Conservation (phyloP, 169 alveolate species). For the Babesia bovis region DNA sequence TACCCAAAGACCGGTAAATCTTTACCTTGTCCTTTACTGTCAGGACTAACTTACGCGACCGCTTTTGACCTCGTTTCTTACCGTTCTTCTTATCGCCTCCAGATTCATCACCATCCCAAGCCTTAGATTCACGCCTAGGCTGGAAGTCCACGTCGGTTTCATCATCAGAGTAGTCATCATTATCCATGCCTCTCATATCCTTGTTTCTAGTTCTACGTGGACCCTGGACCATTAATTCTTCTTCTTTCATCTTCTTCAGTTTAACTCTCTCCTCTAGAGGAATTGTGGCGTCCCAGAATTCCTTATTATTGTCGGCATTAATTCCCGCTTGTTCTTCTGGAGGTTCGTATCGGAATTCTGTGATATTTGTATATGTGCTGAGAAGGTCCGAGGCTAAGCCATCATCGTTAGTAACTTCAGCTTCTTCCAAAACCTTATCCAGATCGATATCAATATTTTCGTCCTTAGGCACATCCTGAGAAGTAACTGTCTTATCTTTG, state of each 20-base stretch:
- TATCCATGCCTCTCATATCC: conserved; percentile 60
- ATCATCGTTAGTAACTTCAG: conserved; percentile 80
- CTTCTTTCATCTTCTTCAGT: conserved; percentile 77
- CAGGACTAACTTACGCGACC: conserved; percentile 69
- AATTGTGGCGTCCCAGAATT: conserved; percentile 86
- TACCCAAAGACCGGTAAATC: conserved; percentile 77
- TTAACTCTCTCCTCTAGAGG: conserved; percentile 87
- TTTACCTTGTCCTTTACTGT: conserved; percentile 78
- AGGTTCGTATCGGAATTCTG: conserved; percentile 89
- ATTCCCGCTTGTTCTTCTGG: conserved; percentile 75
- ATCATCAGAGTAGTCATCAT: conserved; percentile 65
- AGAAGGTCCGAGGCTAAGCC: conserved; percentile 86
- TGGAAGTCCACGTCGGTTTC: conserved; percentile 69
- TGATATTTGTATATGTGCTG: conserved; percentile 85
- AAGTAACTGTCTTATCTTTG: conserved; percentile 43
- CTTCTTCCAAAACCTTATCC: conserved; percentile 87
- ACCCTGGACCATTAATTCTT: conserved; percentile 82
- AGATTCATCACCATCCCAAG: conserved; percentile 9
- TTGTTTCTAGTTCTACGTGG: conserved; percentile 85
- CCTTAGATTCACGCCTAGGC: conserved; percentile 34
- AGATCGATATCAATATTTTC: conserved; percentile 82
- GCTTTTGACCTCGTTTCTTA: conserved; percentile 68
- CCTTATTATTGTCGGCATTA: conserved; percentile 82
- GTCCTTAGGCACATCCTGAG: conserved; percentile 2
- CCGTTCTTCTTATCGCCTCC: conserved; percentile 39